Percentiles rank a stretch among this genome's conserved stretches.
phyloP scores from a whole-genome alignment of 1,284 basidiomycete species.

The Rhodotorula mucilaginosa region DNA sequence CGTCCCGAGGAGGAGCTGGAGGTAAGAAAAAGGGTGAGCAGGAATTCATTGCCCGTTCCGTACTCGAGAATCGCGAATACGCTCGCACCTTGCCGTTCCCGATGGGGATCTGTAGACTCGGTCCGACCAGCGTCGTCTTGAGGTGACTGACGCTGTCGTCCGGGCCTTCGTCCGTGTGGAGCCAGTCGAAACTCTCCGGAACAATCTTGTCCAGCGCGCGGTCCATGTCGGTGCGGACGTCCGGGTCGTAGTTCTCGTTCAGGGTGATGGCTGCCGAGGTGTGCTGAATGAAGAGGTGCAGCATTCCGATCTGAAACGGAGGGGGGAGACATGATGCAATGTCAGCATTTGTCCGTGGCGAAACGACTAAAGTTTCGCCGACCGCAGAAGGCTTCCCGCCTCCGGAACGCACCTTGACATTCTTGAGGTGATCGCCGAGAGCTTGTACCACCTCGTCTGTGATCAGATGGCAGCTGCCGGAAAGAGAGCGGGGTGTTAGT shows the following conservation, averaged over 20 bases:
- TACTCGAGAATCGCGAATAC: conserved; percentile 43
- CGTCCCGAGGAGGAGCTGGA: background rate
- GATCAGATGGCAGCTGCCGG: conserved; percentile 49
- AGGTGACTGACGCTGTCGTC: conserved; percentile 48
- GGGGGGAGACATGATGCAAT: no score
- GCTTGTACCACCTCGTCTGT: conserved; percentile 48
- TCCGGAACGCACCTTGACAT: conserved; percentile 13
- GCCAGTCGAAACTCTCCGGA: conserved; percentile 41
- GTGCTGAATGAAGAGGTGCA: conserved; percentile 43
- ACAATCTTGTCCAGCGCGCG: conserved; percentile 48
- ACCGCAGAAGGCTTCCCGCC: background rate
- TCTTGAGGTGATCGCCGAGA: conserved; percentile 47
- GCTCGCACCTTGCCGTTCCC: conserved; percentile 42
- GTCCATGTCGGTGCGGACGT: conserved; percentile 50
- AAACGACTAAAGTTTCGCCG: no score
- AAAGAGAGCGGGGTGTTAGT: background rate
- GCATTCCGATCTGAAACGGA: conserved; percentile 45
- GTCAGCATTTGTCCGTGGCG: no score
- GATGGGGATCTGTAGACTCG: conserved; percentile 49
- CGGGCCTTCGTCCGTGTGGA: conserved; percentile 49
- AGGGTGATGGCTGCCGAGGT: conserved; percentile 34
- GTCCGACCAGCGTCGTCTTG: conserved; percentile 49
- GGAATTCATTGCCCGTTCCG: background rate
- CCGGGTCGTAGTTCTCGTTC: conserved; percentile 47
- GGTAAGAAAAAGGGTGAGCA: background rate